Evolutionary conservation across 2,329 filamentous ascomycete genomes (phyloP).

Genomic region (Colletotrichum siamense): DNA sequence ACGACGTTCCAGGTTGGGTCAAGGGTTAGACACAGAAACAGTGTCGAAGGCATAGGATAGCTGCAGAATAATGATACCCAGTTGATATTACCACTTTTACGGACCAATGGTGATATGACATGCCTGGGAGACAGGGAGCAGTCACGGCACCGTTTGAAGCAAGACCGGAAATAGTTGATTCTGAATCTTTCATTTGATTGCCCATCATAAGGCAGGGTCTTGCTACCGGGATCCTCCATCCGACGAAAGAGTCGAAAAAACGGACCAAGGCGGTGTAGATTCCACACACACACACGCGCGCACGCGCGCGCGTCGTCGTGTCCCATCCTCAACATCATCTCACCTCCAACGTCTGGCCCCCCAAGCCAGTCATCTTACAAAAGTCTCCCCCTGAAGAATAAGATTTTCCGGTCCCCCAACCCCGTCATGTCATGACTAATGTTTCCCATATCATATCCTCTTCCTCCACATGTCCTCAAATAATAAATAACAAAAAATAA

Average conservation of each 20-base stretch:
- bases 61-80: slow-evolving; percentile 14
- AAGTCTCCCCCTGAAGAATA: background rate
- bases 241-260: background rate
- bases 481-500: slow-evolving; percentile 15
- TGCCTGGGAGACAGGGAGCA: background rate
- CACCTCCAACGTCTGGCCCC: background rate
- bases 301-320: background rate
- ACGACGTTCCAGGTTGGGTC: slow-evolving; percentile 79
- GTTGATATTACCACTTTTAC: background rate
- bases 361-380: background rate
- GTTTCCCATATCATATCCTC: slow-evolving; percentile 7
- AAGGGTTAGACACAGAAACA: slow-evolving; percentile 38
- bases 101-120: background rate
- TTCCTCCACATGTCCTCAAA: slow-evolving; percentile 10
- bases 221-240: background rate
- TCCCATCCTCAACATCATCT: background rate
- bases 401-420: slow-evolving; percentile 6
- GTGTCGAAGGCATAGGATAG: background rate
- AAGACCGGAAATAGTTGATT: background rate
- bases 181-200: background rate
- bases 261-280: background rate
- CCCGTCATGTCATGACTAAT: slow-evolving; percentile 16
- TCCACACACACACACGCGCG: background rate
- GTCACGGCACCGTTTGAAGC: background rate
- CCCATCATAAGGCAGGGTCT: background rate